A percentile compares a stretch with the other conserved stretches of the same genome.
These are phyloP conservation scores for Taiozyma onychis DNA, from an alignment of 1,139 yeast genomes.

Conservation along the genomic window DNA sequence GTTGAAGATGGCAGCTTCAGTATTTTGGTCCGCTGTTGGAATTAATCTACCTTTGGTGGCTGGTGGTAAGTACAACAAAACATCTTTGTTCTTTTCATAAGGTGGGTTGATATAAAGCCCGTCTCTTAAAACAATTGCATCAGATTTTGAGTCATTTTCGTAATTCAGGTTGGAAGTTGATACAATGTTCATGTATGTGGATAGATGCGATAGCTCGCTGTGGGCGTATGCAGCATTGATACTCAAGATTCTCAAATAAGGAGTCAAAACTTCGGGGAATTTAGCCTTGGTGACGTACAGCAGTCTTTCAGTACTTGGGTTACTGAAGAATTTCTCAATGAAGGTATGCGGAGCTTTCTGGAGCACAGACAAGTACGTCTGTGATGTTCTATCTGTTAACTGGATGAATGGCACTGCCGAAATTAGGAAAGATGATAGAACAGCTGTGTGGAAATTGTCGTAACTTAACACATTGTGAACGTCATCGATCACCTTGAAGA, in stretches of 20 bases:
- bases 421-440: slow-evolving; percentile 53
- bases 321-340: slow-evolving; percentile 52
- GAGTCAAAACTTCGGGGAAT: slow-evolving; percentile 62
- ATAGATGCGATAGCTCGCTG: slow-evolving; percentile 52
- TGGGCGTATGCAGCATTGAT: slow-evolving; percentile 64
- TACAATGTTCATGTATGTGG: slow-evolving; percentile 49
- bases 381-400: slow-evolving; percentile 49
- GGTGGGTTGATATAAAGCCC: slow-evolving; percentile 37
- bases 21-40: slow-evolving; percentile 33
- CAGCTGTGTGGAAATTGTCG: slow-evolving; percentile 50
- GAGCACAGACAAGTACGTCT: slow-evolving; percentile 45
- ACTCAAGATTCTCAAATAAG: slow-evolving; percentile 57
- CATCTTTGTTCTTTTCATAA: slow-evolving; percentile 33
- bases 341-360: slow-evolving; percentile 50
- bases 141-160: slow-evolving; percentile 30
- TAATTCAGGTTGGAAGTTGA: slow-evolving; percentile 27
- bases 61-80: slow-evolving; percentile 35
- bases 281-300: slow-evolving; percentile 62
- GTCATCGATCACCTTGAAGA: slow-evolving; percentile 39
- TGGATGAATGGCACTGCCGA: slow-evolving; percentile 60
- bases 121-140: slow-evolving; percentile 33
- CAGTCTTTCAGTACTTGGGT: slow-evolving; percentile 48
- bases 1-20: slow-evolving; percentile 61
- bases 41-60: slow-evolving; percentile 70
- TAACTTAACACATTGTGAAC: slow-evolving; percentile 42